phyloP scores from a whole-genome alignment of 2,329 filamentous ascomycete genomes.

The Ophiostoma montium region DNA sequence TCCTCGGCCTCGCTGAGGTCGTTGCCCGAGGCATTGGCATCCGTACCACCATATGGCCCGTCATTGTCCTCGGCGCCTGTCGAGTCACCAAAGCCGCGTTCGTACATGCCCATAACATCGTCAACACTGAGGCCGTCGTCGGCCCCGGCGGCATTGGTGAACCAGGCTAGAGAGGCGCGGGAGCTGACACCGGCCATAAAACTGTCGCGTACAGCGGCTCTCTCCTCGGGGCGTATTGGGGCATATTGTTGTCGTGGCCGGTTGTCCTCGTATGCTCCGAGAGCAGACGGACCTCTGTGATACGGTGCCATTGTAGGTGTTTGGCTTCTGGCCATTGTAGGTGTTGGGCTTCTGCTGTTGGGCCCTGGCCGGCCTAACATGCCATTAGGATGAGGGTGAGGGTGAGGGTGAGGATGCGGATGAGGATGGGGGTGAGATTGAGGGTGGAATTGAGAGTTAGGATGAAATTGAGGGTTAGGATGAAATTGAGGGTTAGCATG shows the following conservation, averaged over 20 bases:
- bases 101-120: slow-evolving; percentile 58
- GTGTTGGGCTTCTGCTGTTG: background rate
- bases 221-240: too few relatives aligned
- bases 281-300: too few relatives aligned
- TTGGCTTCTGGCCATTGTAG: slow-evolving; percentile 8
- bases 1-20: slow-evolving; percentile 16
- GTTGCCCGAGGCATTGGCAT: slow-evolving; percentile 20
- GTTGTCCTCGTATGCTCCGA: background rate
- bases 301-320: slow-evolving; percentile 8
- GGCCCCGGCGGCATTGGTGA: slow-evolving; percentile 23
- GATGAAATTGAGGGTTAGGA: too few relatives aligned
- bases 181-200: slow-evolving; percentile 68
- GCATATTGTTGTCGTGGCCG: too few relatives aligned
- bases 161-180: slow-evolving; percentile 41
- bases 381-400: too few relatives aligned
- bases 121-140: slow-evolving; percentile 48
- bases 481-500: too few relatives aligned
- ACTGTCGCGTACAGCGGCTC: slow-evolving; percentile 44
- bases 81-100: slow-evolving; percentile 44
- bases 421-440: too few relatives aligned
- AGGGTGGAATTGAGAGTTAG: too few relatives aligned
- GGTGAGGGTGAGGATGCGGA: too few relatives aligned
- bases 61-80: slow-evolving; percentile 29
- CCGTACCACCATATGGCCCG: slow-evolving; percentile 13
- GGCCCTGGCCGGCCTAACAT: too few relatives aligned